Conservation (phyloP, 495 filamentous ascomycete species). For the Aspergillus funiculosus region DNA sequence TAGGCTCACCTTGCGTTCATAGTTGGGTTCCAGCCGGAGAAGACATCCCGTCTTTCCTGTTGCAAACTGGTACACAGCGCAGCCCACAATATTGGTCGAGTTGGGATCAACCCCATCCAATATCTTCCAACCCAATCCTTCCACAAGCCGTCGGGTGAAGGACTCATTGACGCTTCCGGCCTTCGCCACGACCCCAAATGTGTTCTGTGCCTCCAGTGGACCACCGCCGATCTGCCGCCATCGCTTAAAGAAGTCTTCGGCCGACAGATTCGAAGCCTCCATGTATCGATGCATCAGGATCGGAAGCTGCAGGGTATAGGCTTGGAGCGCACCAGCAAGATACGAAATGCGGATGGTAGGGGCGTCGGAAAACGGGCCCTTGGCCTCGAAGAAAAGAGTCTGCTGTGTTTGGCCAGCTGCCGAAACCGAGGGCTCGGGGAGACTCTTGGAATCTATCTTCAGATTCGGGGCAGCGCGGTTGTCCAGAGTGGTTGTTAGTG, state of each 20-base stretch:
- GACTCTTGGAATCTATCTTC: slow-evolving; percentile 74
- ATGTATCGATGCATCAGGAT: slow-evolving; percentile 91
- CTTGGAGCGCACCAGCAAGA: slow-evolving; percentile 88
- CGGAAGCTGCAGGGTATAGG: slow-evolving; percentile 84
- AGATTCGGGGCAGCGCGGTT: slow-evolving; percentile 66
- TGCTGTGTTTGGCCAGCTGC: slow-evolving; percentile 80
- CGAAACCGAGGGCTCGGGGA: slow-evolving; percentile 77
- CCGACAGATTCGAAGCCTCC: slow-evolving; percentile 75
- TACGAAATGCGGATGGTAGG: slow-evolving; percentile 94
- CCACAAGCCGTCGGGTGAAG: slow-evolving; percentile 61
- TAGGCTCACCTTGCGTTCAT: slow-evolving; percentile 68
- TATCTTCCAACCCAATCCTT: slow-evolving; percentile 84
- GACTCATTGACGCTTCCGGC: slow-evolving; percentile 45
- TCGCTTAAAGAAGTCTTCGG: slow-evolving; percentile 95
- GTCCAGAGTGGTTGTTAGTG: slow-evolving; percentile 91
- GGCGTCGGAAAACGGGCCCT: slow-evolving; percentile 71
- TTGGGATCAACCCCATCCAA: slow-evolving; percentile 85
- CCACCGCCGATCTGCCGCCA: slow-evolving; percentile 96
- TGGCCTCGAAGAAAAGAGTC: slow-evolving; percentile 88
- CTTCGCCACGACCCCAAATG: slow-evolving; percentile 60
- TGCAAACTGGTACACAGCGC: slow-evolving; percentile 79
- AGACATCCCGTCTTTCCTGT: slow-evolving; percentile 91
- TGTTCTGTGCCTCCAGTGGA: slow-evolving; percentile 77
- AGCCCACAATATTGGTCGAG: slow-evolving; percentile 85
- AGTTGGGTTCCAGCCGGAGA: slow-evolving; percentile 91